These are phyloP conservation scores for Backusella luteola DNA, from an alignment of 192 early-diverging fungal genomes.

Conservation along the genomic window DNA sequence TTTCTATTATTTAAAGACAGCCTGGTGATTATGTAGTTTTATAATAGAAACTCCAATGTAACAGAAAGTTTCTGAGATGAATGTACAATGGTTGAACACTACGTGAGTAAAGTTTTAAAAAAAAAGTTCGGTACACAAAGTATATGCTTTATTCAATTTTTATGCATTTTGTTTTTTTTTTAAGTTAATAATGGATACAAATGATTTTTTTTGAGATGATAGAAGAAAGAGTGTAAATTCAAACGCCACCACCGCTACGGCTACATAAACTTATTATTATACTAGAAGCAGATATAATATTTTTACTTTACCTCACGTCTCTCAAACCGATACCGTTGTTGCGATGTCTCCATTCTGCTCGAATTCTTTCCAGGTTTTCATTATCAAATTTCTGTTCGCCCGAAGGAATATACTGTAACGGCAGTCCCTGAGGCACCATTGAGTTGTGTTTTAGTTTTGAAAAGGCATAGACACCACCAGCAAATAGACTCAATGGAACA, in stretches of 20 bases:
- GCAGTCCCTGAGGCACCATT: neutral
- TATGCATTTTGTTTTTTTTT: neutral
- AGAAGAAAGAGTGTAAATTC: neutral
- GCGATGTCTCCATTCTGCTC: slow-evolving; percentile 23
- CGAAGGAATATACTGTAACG: slow-evolving; percentile 6
- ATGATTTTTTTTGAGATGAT: neutral
- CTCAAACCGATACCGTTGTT: slow-evolving; percentile 26
- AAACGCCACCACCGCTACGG: slow-evolving; percentile 29
- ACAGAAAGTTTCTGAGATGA: neutral
- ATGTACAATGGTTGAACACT: neutral
- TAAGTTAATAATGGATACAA: neutral
- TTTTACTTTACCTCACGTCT: slow-evolving; percentile 24
- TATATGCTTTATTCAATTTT: neutral
- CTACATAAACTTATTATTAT: neutral
- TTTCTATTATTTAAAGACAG: neutral
- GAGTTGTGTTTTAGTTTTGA: neutral
- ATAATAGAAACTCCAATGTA: neutral
- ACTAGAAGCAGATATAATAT: neutral
- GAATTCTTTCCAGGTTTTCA: slow-evolving; percentile 16
- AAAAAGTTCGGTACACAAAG: neutral
- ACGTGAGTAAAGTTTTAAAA: neutral
- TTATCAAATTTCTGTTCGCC: slow-evolving; percentile 14
- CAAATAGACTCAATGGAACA: neutral
- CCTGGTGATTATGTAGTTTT: too few relatives aligned
- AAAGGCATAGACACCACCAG: neutral